A percentile compares a stretch with the other conserved stretches of the same genome.
These are phyloP conservation scores for Penicillium sp. DNA, from an alignment of 2,329 filamentous ascomycete species.

Conservation along the genomic window DNA sequence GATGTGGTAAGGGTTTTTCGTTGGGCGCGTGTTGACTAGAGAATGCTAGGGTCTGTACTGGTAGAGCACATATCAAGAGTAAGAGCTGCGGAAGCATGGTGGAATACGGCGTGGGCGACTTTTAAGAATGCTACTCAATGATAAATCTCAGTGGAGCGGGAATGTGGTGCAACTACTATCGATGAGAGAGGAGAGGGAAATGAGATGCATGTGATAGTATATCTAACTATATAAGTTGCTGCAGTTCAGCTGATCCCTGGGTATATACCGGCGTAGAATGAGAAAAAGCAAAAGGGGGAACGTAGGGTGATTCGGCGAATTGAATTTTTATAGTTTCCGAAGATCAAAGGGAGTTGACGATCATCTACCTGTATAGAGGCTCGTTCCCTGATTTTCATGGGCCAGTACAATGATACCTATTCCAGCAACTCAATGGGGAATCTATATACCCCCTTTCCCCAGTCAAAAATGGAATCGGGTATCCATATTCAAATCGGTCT, in stretches of 20 bases:
- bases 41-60: background rate
- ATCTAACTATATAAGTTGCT: no score
- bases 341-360: conserved; percentile 3
- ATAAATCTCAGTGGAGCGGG: no score
- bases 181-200: no score
- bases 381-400: background rate
- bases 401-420: background rate
- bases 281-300: background rate
- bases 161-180: no score
- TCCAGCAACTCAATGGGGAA: background rate
- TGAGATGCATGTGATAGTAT: no score
- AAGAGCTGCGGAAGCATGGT: background rate
- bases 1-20: background rate
- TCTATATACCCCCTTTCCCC: background rate
- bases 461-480: background rate
- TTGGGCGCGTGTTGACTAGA: background rate
- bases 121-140: no score
- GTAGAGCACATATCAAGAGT: background rate
- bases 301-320: background rate
- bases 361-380: background rate
- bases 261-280: no score
- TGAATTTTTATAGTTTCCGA: background rate
- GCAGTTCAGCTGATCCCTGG: no score
- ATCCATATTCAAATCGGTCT: background rate
- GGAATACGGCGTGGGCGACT: background rate